phyloP scores from a whole-genome alignment of 2,329 filamentous ascomycete genomes.

The Didymellaceae sp. region DNA sequence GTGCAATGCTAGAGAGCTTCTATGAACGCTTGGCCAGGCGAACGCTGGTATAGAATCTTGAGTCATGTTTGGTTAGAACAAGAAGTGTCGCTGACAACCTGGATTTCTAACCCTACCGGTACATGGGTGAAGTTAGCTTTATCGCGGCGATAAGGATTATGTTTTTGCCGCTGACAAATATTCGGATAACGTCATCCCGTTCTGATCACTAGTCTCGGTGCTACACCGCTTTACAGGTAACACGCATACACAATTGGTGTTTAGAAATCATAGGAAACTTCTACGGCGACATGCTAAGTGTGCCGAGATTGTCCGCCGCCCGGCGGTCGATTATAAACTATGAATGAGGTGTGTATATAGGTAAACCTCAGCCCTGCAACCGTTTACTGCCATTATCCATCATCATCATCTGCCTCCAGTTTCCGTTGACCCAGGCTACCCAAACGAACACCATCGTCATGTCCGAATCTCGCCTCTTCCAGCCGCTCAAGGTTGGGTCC shows the following conservation, averaged over 20 bases:
- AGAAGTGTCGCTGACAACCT: too few relatives aligned
- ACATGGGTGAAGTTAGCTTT: too few relatives aligned
- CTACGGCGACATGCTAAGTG: conserved; percentile 8
- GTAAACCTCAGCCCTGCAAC: background rate
- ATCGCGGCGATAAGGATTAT: background rate
- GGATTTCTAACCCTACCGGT: too few relatives aligned
- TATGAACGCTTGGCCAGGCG: conserved; percentile 15
- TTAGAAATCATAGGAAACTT: conserved; percentile 20
- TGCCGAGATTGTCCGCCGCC: conserved; percentile 25
- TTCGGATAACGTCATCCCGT: conserved; percentile 10
- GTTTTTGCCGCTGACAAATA: conserved; percentile 11
- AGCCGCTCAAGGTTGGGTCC: conserved; percentile 44
- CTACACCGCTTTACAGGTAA: conserved; percentile 10
- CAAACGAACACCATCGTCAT: conserved; percentile 19
- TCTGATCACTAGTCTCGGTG: conserved; percentile 3
- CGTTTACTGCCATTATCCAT: background rate
- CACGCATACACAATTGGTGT: background rate
- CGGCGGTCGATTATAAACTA: conserved; percentile 20
- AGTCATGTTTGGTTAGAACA: too few relatives aligned
- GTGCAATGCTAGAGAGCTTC: conserved; percentile 21
- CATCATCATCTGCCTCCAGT: background rate
- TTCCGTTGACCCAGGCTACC: background rate
- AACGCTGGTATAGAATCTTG: background rate
- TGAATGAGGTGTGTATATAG: conserved; percentile 20
- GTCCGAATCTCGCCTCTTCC: conserved; percentile 42